These are phyloP conservation scores for Penicillium crystallinum DNA, from an alignment of 495 filamentous ascomycete species.

Conservation along the genomic window DNA sequence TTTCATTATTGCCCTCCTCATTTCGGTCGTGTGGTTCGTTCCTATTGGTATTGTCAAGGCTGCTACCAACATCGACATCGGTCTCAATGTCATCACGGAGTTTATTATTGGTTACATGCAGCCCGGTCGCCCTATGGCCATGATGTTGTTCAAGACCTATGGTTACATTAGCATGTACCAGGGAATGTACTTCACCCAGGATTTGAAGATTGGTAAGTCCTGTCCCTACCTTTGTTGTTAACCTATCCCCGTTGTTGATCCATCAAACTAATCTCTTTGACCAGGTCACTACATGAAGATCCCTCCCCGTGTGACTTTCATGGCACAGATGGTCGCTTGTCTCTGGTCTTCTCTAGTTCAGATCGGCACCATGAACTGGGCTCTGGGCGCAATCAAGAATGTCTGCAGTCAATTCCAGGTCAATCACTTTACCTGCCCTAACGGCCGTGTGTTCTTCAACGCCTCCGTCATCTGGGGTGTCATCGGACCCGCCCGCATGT, in stretches of 20 bases:
- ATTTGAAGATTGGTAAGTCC: constrained; percentile 44
- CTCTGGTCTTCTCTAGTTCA: constrained; percentile 57
- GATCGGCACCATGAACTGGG: constrained; percentile 57
- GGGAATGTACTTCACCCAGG: constrained; percentile 47
- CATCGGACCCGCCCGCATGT: constrained; percentile 49
- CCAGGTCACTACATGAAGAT: constrained; percentile 64
- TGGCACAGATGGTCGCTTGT: constrained; percentile 50
- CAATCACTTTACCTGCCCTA: constrained; percentile 57
- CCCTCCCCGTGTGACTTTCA: constrained; percentile 55
- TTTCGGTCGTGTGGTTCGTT: constrained; percentile 46
- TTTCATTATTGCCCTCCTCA: constrained; percentile 48
- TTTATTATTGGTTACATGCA: constrained; percentile 63
- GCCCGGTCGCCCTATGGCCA: constrained; percentile 53
- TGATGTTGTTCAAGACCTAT: constrained; percentile 64
- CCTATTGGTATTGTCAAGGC: constrained; percentile 52
- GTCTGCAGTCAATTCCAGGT: constrained; percentile 47
- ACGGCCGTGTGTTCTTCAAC: constrained; percentile 57
- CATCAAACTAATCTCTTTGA: not conserved
- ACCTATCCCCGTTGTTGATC: not conserved
- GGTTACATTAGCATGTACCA: constrained; percentile 56
- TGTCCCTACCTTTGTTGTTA: not conserved
- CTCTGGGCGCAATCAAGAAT: constrained; percentile 48
- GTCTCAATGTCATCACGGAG: constrained; percentile 56
- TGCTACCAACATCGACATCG: constrained; percentile 49
- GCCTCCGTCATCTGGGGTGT: constrained; percentile 52